Percentiles rank a stretch among this genome's conserved stretches.
Evolutionary conservation across 176 grass and related monocot genomes (phyloP).

Genomic region (Cymbopogon citratus): DNA sequence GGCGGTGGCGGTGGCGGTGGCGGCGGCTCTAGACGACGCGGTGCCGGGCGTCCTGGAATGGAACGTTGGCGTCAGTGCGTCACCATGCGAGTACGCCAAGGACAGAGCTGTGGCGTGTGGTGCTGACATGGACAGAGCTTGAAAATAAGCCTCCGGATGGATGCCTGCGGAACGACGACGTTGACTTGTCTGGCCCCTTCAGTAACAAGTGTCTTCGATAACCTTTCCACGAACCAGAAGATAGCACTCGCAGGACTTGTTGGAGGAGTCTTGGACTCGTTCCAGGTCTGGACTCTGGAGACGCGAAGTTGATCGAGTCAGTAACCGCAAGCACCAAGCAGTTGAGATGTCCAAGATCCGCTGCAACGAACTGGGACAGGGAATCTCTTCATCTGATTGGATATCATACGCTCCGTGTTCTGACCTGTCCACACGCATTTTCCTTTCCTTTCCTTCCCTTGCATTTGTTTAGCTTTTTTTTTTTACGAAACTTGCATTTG

Average conservation of each 20-base stretch:
- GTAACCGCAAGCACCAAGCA: not conserved
- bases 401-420: too few relatives aligned
- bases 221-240: too few relatives aligned
- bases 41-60: not conserved
- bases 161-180: not conserved
- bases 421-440: not conserved
- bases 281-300: not conserved
- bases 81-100: not conserved
- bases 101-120: not conserved
- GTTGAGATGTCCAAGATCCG: conserved; percentile 5
- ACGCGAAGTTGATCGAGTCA: not conserved
- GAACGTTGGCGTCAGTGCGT: not conserved
- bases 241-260: not conserved
- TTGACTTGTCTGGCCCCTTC: not conserved
- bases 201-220: not conserved
- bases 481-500: too few relatives aligned
- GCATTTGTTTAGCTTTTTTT: too few relatives aligned
- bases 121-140: not conserved
- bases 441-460: not conserved
- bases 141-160: not conserved
- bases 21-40: not conserved
- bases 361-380: not conserved
- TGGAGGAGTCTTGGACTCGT: conserved; percentile 13
- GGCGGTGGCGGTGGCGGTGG: not conserved
- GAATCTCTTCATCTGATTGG: not conserved